Evolutionary conservation across 371 early-diverging fungal species (phyloP).

Genomic region (Mucor plumbeus): DNA sequence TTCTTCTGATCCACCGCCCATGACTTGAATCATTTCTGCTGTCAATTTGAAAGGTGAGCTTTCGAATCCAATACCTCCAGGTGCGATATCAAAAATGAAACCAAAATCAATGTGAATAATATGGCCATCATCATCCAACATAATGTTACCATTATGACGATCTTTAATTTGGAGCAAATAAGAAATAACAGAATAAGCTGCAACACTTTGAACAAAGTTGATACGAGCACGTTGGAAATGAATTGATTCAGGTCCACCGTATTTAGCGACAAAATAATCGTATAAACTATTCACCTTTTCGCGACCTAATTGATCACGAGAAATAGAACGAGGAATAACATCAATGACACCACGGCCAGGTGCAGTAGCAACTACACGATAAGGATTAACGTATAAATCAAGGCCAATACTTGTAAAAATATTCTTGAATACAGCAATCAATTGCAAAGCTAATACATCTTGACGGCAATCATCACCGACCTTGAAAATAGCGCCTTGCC

Average conservation of each 20-base stretch:
- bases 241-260: constrained; percentile 92
- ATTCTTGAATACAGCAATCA: constrained; percentile 98
- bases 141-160: constrained; percentile 99
- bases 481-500: constrained; percentile 97
- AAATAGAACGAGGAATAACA: constrained; percentile 97
- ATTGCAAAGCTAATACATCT: constrained; percentile 97
- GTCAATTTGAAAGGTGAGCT: constrained; percentile 98
- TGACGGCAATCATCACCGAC: constrained; percentile 99
- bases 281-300: constrained; percentile 97
- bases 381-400: constrained; percentile 97
- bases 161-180: constrained; percentile 98
- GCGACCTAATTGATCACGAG: constrained; percentile 97
- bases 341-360: constrained; percentile 99
- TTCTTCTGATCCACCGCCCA: constrained; percentile 88
- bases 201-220: constrained; percentile 96
- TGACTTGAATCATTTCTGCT: constrained; percentile 95
- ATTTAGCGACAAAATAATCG: constrained; percentile 95
- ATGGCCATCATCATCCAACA: constrained; percentile 98
- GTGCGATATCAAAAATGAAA: constrained; percentile 98
- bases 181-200: constrained; percentile 97
- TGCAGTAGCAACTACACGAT: constrained; percentile 97
- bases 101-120: constrained; percentile 99
- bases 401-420: constrained; percentile 92
- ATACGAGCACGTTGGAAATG: constrained; percentile 91
- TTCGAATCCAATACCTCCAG: constrained; percentile 98